These are phyloP conservation scores for Haberlea rhodopensis DNA, from an alignment of 257 asterid genomes.

Conservation along the genomic window DNA sequence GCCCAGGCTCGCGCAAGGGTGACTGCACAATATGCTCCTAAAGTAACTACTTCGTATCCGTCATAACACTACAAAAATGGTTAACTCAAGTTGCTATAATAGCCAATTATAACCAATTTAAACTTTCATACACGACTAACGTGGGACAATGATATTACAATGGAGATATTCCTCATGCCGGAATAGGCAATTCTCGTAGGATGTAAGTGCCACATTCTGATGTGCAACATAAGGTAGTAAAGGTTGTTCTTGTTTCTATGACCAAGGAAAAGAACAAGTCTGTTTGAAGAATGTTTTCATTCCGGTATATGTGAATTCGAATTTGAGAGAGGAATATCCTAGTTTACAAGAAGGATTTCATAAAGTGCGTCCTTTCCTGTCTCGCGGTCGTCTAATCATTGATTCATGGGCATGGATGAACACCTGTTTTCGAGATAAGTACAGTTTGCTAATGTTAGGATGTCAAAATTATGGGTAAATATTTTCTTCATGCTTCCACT, in stretches of 20 bases:
- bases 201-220: constrained; percentile 96
- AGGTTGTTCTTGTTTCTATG: constrained; percentile 11
- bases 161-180: constrained; percentile 93
- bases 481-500: background rate
- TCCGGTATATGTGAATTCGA: constrained; percentile 18
- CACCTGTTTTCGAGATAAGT: background rate
- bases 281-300: background rate
- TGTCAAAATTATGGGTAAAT: background rate
- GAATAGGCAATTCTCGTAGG: constrained; percentile 91
- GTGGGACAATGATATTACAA: no score
- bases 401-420: background rate
- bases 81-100: no score
- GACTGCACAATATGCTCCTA: no score
- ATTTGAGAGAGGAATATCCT: constrained; percentile 11
- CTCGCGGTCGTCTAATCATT: background rate
- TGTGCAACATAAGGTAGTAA: constrained; percentile 84
- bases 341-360: constrained; percentile 1
- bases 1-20: no score
- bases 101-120: no score
- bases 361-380: background rate
- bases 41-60: no score
- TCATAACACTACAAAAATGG: no score
- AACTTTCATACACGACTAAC: no score
- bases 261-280: background rate
- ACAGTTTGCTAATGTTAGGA: background rate